These are phyloP conservation scores for Pseudozyma flocculosa DNA, from an alignment of 1,284 basidiomycete species.

Conservation along the genomic window DNA sequence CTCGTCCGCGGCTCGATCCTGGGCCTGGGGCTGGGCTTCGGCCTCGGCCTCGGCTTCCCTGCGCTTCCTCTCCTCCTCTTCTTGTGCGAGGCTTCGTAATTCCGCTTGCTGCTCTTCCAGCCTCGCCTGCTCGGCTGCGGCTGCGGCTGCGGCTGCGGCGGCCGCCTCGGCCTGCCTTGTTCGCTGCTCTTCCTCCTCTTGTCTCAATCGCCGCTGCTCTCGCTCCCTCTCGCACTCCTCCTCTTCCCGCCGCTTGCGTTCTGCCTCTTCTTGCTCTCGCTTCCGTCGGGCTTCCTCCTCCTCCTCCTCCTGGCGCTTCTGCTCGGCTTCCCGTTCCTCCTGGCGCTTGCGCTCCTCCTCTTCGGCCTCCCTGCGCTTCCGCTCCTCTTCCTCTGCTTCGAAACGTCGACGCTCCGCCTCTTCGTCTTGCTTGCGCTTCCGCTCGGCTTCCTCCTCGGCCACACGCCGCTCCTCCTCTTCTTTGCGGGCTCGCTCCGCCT, in stretches of 20 bases:
- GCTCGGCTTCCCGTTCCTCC: background rate
- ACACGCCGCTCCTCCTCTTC: background rate
- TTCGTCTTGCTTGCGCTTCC: constrained; percentile 4
- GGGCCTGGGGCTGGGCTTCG: constrained; percentile 1
- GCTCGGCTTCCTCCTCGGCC: background rate
- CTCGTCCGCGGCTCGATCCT: too few species aligned
- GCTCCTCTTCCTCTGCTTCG: constrained; percentile 6
- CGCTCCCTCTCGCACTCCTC: constrained; percentile 3
- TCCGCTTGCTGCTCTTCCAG: background rate
- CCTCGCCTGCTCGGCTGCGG: background rate
- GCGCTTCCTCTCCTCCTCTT: constrained; percentile 1
- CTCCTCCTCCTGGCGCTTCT: constrained; percentile 2
- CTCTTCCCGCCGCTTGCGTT: background rate
- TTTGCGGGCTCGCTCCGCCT: background rate
- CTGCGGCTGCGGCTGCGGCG: background rate
- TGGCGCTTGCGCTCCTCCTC: background rate
- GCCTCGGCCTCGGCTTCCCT: constrained; percentile 3
- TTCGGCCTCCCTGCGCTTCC: constrained; percentile 3
- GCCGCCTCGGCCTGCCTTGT: background rate
- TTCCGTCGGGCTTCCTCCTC: constrained; percentile 4
- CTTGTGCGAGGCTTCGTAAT: too few species aligned
- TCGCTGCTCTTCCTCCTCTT: too few species aligned
- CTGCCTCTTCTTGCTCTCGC: background rate
- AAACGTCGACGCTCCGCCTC: background rate
- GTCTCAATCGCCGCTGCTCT: too few species aligned